A percentile compares a stretch with the other conserved stretches of the same genome.
phyloP scores from a whole-genome alignment of 805 yeast species.

The Saturnispora diversa region DNA sequence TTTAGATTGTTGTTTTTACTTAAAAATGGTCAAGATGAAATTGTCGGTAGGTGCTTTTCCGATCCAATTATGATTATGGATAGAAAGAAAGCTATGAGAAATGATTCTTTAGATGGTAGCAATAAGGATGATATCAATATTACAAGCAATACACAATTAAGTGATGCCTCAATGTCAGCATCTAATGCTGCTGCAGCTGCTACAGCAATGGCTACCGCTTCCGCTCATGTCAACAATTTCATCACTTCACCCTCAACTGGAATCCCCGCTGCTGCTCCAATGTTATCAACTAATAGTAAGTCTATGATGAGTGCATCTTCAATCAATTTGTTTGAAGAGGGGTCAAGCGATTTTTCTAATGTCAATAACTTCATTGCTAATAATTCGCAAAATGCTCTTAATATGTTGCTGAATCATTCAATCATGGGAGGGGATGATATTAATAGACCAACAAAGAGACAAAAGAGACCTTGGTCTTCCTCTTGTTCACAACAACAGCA shows the following conservation, averaged over 20 bases:
- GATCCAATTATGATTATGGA: conserved; percentile 87
- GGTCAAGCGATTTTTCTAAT: conserved; percentile 6
- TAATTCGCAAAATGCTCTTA: conserved; percentile 9
- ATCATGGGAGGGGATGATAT: conserved; percentile 13
- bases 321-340: neutral
- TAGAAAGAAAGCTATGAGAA: conserved; percentile 60
- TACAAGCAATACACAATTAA: conserved; percentile 1
- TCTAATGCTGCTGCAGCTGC: too few relatives aligned
- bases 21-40: conserved; percentile 48
- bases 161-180: conserved; percentile 1
- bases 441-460: conserved; percentile 24
- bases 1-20: conserved; percentile 65
- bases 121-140: neutral
- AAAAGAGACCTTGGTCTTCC: conserved; percentile 30
- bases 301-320: neutral
- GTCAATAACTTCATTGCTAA: conserved; percentile 8
- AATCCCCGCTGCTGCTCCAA: conserved; percentile 8
- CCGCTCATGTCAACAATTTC: too few relatives aligned
- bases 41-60: conserved; percentile 67
- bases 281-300: conserved; percentile 1
- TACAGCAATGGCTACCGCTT: too few relatives aligned
- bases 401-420: conserved; percentile 12
- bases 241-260: neutral
- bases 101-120: conserved; percentile 6
- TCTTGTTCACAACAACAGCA: too few relatives aligned